Percentiles rank a stretch among this genome's conserved stretches.
These are phyloP conservation scores for Hygrocybe punicea DNA, from an alignment of 768 basidiomycete genomes.

Conservation along the genomic window DNA sequence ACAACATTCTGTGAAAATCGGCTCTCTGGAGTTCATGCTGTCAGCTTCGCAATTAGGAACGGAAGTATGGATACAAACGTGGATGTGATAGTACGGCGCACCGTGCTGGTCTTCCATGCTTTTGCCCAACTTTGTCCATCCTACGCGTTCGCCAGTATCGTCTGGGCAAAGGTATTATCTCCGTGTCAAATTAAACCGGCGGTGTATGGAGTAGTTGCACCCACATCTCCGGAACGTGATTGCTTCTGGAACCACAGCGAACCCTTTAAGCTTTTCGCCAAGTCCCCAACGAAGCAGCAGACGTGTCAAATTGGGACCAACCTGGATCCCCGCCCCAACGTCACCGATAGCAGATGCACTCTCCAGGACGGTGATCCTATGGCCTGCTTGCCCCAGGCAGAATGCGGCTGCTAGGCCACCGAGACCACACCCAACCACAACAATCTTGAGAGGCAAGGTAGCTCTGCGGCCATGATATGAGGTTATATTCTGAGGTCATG, in stretches of 20 bases:
- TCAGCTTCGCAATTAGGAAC: not conserved
- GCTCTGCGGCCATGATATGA: slow-evolving; percentile 8
- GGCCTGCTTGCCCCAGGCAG: slow-evolving; percentile 45
- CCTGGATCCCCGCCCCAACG: slow-evolving; percentile 53
- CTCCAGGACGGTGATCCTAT: slow-evolving; percentile 49
- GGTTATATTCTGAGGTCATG: not conserved
- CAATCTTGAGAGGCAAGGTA: slow-evolving; percentile 21
- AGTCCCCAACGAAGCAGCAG: slow-evolving; percentile 53
- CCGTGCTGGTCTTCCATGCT: slow-evolving; percentile 28
- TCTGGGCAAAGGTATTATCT: slow-evolving; percentile 19
- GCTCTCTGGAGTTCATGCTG: slow-evolving; percentile 40
- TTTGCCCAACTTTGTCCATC: slow-evolving; percentile 26
- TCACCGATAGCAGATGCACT: slow-evolving; percentile 38
- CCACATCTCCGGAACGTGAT: slow-evolving; percentile 44
- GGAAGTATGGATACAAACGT: slow-evolving; percentile 21
- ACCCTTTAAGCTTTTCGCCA: slow-evolving; percentile 35
- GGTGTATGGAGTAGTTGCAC: not conserved
- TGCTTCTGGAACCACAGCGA: slow-evolving; percentile 39
- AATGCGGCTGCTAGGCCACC: slow-evolving; percentile 49
- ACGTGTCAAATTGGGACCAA: slow-evolving; percentile 41
- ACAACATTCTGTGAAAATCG: slow-evolving; percentile 44
- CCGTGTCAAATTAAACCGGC: too few relatives aligned
- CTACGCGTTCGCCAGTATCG: slow-evolving; percentile 26
- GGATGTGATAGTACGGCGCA: slow-evolving; percentile 35
- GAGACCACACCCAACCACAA: slow-evolving; percentile 51